A percentile compares a stretch with the other conserved stretches of the same genome.
These are phyloP conservation scores for Hyphodiscus hymeniophilus DNA, from an alignment of 495 filamentous ascomycete species.

Conservation along the genomic window DNA sequence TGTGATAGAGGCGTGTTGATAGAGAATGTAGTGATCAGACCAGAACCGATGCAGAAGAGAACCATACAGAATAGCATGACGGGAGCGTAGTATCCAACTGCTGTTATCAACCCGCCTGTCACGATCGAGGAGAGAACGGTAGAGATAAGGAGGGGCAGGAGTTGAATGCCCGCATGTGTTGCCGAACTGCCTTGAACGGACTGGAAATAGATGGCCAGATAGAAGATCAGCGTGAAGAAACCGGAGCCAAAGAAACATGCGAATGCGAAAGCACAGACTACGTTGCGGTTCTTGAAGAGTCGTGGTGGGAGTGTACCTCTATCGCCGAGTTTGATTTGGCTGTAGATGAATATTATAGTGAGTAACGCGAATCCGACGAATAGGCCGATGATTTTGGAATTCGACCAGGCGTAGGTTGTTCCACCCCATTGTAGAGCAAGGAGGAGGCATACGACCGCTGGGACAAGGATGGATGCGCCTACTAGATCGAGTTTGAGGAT, in stretches of 20 bases:
- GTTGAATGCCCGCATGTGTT: too few species aligned
- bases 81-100: slow-evolving; percentile 67
- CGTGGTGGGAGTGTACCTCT: slow-evolving; percentile 28
- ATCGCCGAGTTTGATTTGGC: slow-evolving; percentile 50
- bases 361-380: slow-evolving; percentile 41
- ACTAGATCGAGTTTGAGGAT: slow-evolving; percentile 43
- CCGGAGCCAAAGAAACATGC: slow-evolving; percentile 9
- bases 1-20: slow-evolving; percentile 38
- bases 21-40: slow-evolving; percentile 56
- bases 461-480: slow-evolving; percentile 41
- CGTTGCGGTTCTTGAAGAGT: slow-evolving; percentile 26
- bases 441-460: slow-evolving; percentile 44
- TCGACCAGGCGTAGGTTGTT: slow-evolving; percentile 40
- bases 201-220: slow-evolving; percentile 62
- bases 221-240: slow-evolving; percentile 30
- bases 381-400: slow-evolving; percentile 33
- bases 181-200: slow-evolving; percentile 49
- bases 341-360: slow-evolving; percentile 31
- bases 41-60: slow-evolving; percentile 56
- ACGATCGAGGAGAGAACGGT: slow-evolving; percentile 38
- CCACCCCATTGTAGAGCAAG: slow-evolving; percentile 62
- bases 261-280: slow-evolving; percentile 20
- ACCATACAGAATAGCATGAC: slow-evolving; percentile 57
- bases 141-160: slow-evolving; percentile 54
- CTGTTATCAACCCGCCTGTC: slow-evolving; percentile 47